A percentile compares a stretch with the other conserved stretches of the same genome.
Evolutionary conservation across 176 grass and related monocot genomes (phyloP).

Genomic region (Tuctoria greenei): DNA sequence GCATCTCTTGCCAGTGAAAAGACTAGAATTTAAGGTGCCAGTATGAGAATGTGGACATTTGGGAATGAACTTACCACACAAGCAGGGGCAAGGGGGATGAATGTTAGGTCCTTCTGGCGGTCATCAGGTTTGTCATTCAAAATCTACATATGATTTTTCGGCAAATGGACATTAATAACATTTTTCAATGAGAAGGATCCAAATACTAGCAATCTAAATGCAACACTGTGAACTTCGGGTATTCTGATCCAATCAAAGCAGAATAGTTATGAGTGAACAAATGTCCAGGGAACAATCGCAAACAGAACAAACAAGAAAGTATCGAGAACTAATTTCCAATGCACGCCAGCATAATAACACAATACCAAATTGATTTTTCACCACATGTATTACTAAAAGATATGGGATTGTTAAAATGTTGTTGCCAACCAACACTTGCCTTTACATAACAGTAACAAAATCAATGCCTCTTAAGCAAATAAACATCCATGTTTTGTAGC

Average conservation of each 20-base stretch:
- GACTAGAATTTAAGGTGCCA: constrained; percentile 16
- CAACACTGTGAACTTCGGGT: background rate
- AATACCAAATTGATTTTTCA: background rate
- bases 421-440: background rate
- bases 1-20: constrained; percentile 7
- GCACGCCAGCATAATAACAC: constrained; percentile 3
- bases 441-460: background rate
- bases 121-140: constrained; percentile 91
- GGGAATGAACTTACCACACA: constrained; percentile 61
- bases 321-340: background rate
- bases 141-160: constrained; percentile 52
- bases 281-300: background rate
- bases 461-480: background rate
- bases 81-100: constrained; percentile 93
- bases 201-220: background rate
- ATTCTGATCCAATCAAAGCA: constrained; percentile 3
- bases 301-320: background rate
- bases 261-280: background rate
- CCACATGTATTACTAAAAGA: constrained; percentile 5
- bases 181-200: background rate
- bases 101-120: constrained; percentile 82
- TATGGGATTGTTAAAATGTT: background rate
- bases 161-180: background rate
- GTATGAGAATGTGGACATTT: constrained; percentile 2
- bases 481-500: background rate